Evolutionary conservation across 1,284 basidiomycete species (phyloP), one percentile per base, ranked within the genome.

Genomic region (Amylostereum areolatum): DNA sequence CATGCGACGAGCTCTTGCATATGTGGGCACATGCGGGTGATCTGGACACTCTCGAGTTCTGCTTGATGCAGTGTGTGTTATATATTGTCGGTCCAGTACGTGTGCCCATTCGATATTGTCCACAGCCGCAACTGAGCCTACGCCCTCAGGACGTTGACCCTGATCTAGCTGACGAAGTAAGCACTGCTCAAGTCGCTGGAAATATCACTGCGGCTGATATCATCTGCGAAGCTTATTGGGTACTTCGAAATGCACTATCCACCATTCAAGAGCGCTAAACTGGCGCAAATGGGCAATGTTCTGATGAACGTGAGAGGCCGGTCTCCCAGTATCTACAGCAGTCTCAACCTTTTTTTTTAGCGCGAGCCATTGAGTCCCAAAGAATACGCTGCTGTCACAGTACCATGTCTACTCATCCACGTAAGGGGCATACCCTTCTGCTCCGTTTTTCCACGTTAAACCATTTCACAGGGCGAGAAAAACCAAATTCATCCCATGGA

Each of bases 331-430:
- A 34, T 12, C 11, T 9, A 9, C 24, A 3, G 7, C 39, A 36
- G 11, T 9, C 24, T 37, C 50, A 36, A 43, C 25, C 43, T 50
- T 12, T n/a, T 6, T n/a, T 30, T 37, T 31, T 11, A 88, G 85
- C 72, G 85, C 57, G 72, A 71, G 43, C 70, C 75, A 4, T 62
- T 87, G 48, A 73, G 58, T 11, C 56, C 71, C 30, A 71, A 74
- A 39, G 70, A 74, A 49, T 67, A 77, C 24, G 72, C 73, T 27
- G 61, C 65, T 41, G 76, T 88, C 49, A 76, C 62, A 5, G 78
- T 78, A 56, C 85, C 85, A 2, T 76, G 83, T 18, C 68, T 88
- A n/a, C 77, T 88, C n/a, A 74, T 88, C 46, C 85, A 88, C 64
- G 85, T 85, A 43, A 33, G 68, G 57, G 8, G 8, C 18, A 4